Conservation (phyloP, 78 protist genomes). For the Dictyostelium purpureum region DNA sequence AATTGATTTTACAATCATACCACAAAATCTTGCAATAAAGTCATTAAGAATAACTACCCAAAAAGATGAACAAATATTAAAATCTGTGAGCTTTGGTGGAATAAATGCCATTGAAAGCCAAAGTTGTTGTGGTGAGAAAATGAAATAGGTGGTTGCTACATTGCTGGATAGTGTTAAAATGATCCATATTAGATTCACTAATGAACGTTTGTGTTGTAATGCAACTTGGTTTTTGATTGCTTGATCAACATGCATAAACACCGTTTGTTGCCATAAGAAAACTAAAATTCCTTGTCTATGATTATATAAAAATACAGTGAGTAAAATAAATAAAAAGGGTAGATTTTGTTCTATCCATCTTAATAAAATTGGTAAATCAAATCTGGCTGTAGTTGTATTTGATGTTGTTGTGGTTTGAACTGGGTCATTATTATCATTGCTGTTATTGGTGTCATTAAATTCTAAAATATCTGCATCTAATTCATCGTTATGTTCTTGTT, state of each 20-base stretch:
- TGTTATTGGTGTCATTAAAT: neutral
- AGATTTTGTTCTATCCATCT: constrained; percentile 61
- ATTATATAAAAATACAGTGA: constrained; percentile 41
- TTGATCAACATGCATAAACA: constrained; percentile 42
- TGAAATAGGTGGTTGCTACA: constrained; percentile 11
- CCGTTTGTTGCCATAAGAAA: constrained; percentile 48
- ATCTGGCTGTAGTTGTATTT: constrained; percentile 15
- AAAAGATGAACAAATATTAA: constrained; percentile 45
- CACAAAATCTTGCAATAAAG: constrained; percentile 34
- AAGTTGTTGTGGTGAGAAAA: constrained; percentile 20
- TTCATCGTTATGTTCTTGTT: too few species aligned
- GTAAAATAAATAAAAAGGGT: constrained; percentile 45
- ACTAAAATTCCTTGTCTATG: constrained; percentile 54
- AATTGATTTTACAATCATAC: constrained; percentile 37
- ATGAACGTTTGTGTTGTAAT: constrained; percentile 28
- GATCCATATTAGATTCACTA: constrained; percentile 10
- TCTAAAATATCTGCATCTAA: neutral
- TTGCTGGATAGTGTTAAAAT: constrained; percentile 19
- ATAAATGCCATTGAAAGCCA: constrained; percentile 27
- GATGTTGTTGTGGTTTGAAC: constrained; percentile 26
- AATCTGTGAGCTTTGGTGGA: neutral
- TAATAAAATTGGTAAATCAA: constrained; percentile 46
- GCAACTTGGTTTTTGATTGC: constrained; percentile 26
- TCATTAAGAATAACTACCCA: constrained; percentile 48
- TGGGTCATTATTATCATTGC: neutral